Evolutionary conservation across 192 early-diverging fungal genomes (phyloP), one percentile per base, ranked within the genome.

Genomic region (Chytriomyces sp.): DNA sequence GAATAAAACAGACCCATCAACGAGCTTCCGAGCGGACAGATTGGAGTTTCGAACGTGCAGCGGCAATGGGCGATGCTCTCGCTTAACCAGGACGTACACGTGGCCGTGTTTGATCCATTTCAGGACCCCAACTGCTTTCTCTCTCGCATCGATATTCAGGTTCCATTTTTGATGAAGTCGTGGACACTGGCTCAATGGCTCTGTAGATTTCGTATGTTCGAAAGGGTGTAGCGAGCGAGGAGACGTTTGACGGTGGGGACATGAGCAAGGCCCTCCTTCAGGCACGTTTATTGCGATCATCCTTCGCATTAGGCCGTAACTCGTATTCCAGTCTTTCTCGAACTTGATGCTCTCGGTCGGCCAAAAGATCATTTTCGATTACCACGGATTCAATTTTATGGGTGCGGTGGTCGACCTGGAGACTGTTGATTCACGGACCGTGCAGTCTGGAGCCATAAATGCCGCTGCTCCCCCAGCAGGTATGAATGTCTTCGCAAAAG

Each of bases 351-450:
- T 98, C 59, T 75, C 89, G 10, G 78, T 80, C 3, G 91, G 88
- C 22, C 94, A 98, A 68, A 66, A 76, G 32, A 52, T 95, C 49
- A 84, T 92, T 4, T 86, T 96, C 59, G 96, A 98, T 38, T 94
- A 90, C 76, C 86, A 90, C 59, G 94, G 92, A 6, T 76, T 86
- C 59, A 89, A 91, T 54, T 75, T 96, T 25, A 52, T 76, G 19
- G 67, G 84, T 55, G 73, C 78, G 3, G 82, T 87, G 2, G 81
- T 72, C 3, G 70, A 73, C 34, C 52, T 89, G 8, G 84, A 88
- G 3, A 80, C 83, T 19, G 85, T 91, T 28, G 81, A 88, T 62
- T 73, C 89, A 33, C 80, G 84, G 49, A 72, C 77, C 12, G 75
- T 91, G 22, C 78, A 85, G 49, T 39, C 55, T 31, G 78, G 82